Conservation (phyloP, 257 asterid species). For the Solanum sejunctum region DNA sequence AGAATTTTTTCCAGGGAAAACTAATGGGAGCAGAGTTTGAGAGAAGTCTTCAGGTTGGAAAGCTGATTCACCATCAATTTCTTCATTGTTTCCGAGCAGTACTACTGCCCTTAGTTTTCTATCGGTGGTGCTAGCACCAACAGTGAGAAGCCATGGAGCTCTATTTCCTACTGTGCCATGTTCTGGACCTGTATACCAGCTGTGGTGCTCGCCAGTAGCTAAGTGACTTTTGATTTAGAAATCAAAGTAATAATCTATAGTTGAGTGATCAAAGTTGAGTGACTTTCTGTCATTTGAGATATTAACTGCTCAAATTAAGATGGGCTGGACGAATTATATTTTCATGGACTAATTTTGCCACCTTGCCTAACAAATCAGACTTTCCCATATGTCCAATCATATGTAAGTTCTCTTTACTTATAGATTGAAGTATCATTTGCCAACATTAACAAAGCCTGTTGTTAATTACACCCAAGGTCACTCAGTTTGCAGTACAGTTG, state of each 20-base stretch:
- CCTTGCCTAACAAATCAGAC: neutral
- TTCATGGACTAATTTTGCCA: neutral
- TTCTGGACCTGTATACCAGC: constrained; percentile 13
- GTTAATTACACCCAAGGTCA: neutral
- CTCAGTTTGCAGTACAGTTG: neutral
- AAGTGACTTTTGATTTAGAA: too few species aligned
- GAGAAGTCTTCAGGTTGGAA: constrained; percentile 6
- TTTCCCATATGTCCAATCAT: neutral
- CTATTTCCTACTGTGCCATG: constrained; percentile 3
- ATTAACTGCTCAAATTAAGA: neutral
- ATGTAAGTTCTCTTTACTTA: neutral
- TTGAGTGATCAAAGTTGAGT: too few species aligned
- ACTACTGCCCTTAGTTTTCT: constrained; percentile 2
- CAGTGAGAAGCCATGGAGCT: constrained; percentile 35
- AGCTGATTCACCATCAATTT: constrained; percentile 15
- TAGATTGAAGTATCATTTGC: neutral
- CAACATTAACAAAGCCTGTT: neutral
- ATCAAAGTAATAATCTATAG: too few species aligned
- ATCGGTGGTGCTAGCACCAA: constrained; percentile 25
- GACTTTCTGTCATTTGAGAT: too few species aligned
- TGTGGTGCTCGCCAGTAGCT: constrained; percentile 4
- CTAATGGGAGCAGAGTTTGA: constrained; percentile 4
- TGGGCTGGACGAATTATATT: neutral
- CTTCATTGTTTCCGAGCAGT: constrained; percentile 9
- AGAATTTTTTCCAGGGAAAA: constrained; percentile 1